Conservation (phyloP, 345 rosid species). For the Fremontodendron californicum region DNA sequence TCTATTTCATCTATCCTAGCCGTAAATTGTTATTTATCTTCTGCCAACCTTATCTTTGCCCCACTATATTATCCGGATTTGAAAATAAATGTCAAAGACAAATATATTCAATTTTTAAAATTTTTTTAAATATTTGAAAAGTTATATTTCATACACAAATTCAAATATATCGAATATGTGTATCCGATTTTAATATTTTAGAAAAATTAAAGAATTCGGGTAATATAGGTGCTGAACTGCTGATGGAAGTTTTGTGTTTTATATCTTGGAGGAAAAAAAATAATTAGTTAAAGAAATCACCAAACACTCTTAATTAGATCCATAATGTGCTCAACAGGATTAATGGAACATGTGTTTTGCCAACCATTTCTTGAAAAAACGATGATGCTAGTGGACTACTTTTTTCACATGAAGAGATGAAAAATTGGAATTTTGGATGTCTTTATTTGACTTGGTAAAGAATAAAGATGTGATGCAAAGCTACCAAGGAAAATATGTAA, state of each 20-base stretch:
- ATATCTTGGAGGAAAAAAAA: too few species aligned
- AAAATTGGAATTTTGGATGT: neutral
- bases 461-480: neutral
- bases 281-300: neutral
- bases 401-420: neutral
- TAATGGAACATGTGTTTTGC: neutral
- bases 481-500: neutral
- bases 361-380: neutral
- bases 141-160: too few species aligned
- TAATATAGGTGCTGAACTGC: too few species aligned
- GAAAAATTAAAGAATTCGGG: too few species aligned
- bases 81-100: too few species aligned
- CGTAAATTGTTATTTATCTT: neutral
- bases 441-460: neutral
- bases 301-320: neutral
- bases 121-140: too few species aligned
- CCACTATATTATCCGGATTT: too few species aligned
- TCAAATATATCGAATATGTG: too few species aligned
- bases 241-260: too few species aligned
- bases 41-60: neutral
- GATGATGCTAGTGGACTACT: neutral
- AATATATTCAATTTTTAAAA: too few species aligned
- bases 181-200: too few species aligned
- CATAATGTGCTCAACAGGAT: neutral
- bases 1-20: conserved; percentile 20